Percentiles rank a stretch among this genome's conserved stretches.
phyloP scores from a whole-genome alignment of 495 filamentous ascomycete genomes.

The Pseudoneurospora amorphoporcata region DNA sequence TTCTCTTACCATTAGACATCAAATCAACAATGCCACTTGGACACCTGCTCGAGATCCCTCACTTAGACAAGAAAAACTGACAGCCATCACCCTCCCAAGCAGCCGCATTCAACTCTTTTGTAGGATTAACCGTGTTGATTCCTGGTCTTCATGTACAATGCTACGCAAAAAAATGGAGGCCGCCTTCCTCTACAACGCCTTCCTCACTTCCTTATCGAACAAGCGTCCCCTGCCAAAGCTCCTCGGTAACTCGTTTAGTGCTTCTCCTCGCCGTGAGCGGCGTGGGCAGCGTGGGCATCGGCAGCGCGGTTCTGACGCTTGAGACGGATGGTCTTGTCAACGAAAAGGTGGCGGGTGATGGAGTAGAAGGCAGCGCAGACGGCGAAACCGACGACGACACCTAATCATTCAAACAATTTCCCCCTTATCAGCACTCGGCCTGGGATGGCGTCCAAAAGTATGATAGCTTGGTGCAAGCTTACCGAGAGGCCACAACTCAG shows the following conservation, averaged over 20 bases:
- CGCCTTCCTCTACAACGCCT: not conserved
- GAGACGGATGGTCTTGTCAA: constrained; percentile 88
- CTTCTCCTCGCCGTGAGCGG: constrained; percentile 9
- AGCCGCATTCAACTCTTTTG: not conserved
- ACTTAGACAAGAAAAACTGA: not conserved
- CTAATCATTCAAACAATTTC: constrained; percentile 33
- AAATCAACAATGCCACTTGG: not conserved
- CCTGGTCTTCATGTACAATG: not conserved
- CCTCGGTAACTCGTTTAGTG: constrained; percentile 19
- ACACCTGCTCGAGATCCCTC: not conserved
- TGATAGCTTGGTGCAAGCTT: constrained; percentile 27
- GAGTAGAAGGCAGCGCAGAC: constrained; percentile 68
- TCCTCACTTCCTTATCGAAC: not conserved
- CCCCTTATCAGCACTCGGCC: not conserved
- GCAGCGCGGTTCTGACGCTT: constrained; percentile 41
- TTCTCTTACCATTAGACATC: not conserved
- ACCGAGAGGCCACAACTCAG: constrained; percentile 94
- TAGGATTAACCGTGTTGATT: not conserved
- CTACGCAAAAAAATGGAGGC: not conserved
- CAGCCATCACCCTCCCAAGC: not conserved
- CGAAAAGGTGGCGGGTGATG: constrained; percentile 63
- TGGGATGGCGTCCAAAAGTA: not conserved
- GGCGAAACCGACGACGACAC: constrained; percentile 66
- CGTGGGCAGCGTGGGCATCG: constrained; percentile 20
- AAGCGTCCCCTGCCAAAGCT: not conserved